Base-by-base conservation (phyloP, 2,329 filamentous ascomycete genomes). In the Pseudodiploospora longispora region DNA sequence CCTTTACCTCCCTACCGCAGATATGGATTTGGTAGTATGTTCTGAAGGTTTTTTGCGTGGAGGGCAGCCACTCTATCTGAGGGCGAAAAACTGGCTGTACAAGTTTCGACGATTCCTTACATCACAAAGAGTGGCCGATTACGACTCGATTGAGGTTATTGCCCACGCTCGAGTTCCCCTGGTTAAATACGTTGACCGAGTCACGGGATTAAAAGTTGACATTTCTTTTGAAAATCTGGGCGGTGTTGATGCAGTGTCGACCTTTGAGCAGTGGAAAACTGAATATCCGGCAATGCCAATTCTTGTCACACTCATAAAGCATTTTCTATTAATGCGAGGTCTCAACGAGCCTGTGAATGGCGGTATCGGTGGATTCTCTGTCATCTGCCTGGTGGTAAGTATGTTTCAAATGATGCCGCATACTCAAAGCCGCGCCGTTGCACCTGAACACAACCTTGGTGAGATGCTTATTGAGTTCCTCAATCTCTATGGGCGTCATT, bases 161-260 rank as follows among this genome's bases (percentile, higher is more conserved):
- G 58, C 75, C 2, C 71, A 74, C 51, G 90, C 93, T 27, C 88
- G 85, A 55, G 90, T 98, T 3, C 93, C 93, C 0, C 79, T 98
- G 43, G 79, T 97, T 65, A 98, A 98, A 63, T 97, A 87, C 57
- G 75, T 87, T 37, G 93, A 98, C 58, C 73, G 69, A 43, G 57
- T 75, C 42, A 96, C 90, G 2, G 82, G 82, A 9, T 70, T 98
- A 42, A 87, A 85, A 53, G 85, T 97, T 9, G 93, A 98, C 60
- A 77, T 98, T 9, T 97, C 90, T 0, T 96, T 98, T 59, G 91
- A 98, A 66, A 97, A 96, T 58, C 66, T 83, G 32, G 87, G 85
- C 36, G 93, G 93, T 8, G 68, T 96, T 7, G 66, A 76, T 12
- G 91, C 93, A 3, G 84, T 93, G 56, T 68, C 81, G 12, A 96